Evolutionary conservation across 1,284 basidiomycete genomes (phyloP), one percentile per base, ranked within the genome.

Genomic region (Ganoderma meredithae): DNA sequence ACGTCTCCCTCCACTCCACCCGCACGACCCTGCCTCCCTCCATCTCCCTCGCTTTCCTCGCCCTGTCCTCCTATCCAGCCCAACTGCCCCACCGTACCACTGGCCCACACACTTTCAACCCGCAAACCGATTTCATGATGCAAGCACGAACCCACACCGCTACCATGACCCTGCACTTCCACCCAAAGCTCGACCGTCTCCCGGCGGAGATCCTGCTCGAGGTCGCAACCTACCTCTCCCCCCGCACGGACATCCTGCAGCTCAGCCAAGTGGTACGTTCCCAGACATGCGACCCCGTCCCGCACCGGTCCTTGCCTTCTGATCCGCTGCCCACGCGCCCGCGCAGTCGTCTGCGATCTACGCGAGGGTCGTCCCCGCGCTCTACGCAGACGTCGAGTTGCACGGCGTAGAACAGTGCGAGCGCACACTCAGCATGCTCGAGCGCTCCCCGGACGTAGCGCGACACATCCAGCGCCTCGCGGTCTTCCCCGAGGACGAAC

Each of bases 131-230:
- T 58, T 39, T 40, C 58, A 41, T 10, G 39, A 60, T 40, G 33
- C n/a, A 58, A 33, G 55, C 55, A 39, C 33, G 39, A 10, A 25
- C n/a, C 58, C 13, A 39, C 39, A 39, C 33, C 15, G 43, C 58
- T n/a, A 15, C 10, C 17, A 60, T 39, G 6, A 10, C 39, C 6
- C 58, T 25, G 17, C 9, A 52, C 13, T 47, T 44, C 1, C 61
- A 13, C 4, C 61, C 66, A 44, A 58, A 62, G 39, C 52, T 64
- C 65, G 43, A 67, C 74, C 58, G 67, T 52, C 73, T 88, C 19
- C 90, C 90, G 0, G 83, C 83, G 43, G 91, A 93, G 77, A 76
- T 93, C 56, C 81, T 92, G 49, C 83, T 91, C 52, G 89, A 92
- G 75, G 84, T 92, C 66, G 86, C 89, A 1, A 76, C 77, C 27